Evolutionary conservation across 1,284 basidiomycete genomes (phyloP), one percentile per base, ranked within the genome.

Genomic region (Heterobasidion occidentale): DNA sequence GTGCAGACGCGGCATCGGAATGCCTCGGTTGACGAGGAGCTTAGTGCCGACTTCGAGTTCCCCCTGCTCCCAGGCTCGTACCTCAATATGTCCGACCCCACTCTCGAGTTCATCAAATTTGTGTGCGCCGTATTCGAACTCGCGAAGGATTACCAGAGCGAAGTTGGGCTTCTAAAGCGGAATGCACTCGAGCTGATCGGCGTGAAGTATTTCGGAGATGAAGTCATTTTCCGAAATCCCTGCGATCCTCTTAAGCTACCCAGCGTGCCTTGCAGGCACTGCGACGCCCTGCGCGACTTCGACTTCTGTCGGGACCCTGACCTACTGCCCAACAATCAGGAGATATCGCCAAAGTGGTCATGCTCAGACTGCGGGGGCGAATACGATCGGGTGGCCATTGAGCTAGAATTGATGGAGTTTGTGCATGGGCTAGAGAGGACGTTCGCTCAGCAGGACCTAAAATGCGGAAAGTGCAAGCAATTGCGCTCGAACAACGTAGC

Each of bases 221-320:
- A 93, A 52, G 94, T 94, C 2, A 70, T 78, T 0, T 98, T 95
- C 77, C 83, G 84, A 56, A 96, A 98, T 67, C 96, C 96, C 0
- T 98, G 96, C 74, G 90, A 97, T 66, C 86, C 93, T 3, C 82
- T 98, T 60, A 88, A 89, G 62, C 72, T 98, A 33, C 79, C 87
- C 27, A 92, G 92, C 68, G 90, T 98, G 33, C 90, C 95, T 33
- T 99, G 97, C 70, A 83, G 81, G 54, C 84, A 89, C 65, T 99
- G 97, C 74, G 95, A 95, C 70, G 77, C 81, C 20, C 81, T 96
- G 58, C 84, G 92, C 17, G 93, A 95, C 69, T 90, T 99, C 62
- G 96, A 99, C 69, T 88, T 98, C 62, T 97, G 94, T 68, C 83
- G 95, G n/a, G 95, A 98, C 69, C 79, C 86, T 7, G 92, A 94